A percentile compares a stretch with the other conserved stretches of the same genome.
phyloP scores from a whole-genome alignment of 1,139 yeast species.

The Saccharomyces hybrid region DNA sequence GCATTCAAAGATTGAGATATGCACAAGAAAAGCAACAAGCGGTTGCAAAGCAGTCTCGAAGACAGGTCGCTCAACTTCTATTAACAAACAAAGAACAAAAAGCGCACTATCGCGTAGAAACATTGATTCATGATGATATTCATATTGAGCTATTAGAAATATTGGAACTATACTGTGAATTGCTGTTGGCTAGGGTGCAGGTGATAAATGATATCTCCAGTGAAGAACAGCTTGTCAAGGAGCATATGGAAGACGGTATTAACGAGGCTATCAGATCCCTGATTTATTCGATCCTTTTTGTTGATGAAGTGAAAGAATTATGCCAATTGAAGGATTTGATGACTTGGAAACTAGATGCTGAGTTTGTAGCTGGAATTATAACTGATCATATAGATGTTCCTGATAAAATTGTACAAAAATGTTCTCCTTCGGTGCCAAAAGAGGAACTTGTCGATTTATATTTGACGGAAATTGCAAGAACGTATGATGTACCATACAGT shows the following conservation, averaged over 20 bases:
- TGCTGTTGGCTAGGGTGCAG: conserved; percentile 66
- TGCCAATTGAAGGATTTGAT: conserved; percentile 53
- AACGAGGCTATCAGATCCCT: conserved; percentile 68
- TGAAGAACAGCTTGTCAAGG: conserved; percentile 22
- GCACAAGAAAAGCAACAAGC: conserved; percentile 80
- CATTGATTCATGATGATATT: conserved; percentile 77
- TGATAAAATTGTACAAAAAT: conserved; percentile 52
- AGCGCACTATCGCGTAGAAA: conserved; percentile 79
- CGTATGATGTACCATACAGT: conserved; percentile 70
- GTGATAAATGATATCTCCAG: conserved; percentile 36
- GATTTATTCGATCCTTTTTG: conserved; percentile 60
- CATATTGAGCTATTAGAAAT: conserved; percentile 74
- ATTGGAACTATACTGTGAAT: conserved; percentile 76
- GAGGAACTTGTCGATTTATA: conserved; percentile 60
- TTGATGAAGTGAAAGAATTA: conserved; percentile 67
- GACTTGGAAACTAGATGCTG: conserved; percentile 54
- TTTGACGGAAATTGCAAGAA: conserved; percentile 70
- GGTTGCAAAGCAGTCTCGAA: conserved; percentile 68
- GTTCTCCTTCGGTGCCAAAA: conserved; percentile 62
- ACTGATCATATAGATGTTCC: conserved; percentile 57
- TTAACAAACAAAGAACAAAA: conserved; percentile 69
- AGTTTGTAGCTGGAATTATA: conserved; percentile 51
- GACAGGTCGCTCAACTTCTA: conserved; percentile 64
- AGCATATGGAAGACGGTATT: conserved; percentile 29
- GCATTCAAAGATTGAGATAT: conserved; percentile 69